phyloP scores from a whole-genome alignment of 805 yeast genomes.

The Kodamaea neixiangensis region DNA sequence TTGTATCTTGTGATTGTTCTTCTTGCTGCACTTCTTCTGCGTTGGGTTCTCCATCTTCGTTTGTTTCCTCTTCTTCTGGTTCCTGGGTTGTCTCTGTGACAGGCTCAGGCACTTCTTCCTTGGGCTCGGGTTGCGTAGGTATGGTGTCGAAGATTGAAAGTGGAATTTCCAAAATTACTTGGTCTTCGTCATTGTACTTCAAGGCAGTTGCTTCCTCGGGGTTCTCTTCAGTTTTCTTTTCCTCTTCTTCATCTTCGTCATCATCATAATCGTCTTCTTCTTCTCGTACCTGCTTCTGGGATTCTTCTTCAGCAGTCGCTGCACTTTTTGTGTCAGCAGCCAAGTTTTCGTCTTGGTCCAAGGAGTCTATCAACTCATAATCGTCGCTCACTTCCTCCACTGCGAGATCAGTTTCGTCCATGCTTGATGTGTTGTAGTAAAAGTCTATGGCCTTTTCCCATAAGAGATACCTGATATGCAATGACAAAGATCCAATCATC shows the following conservation, averaged over 20 bases:
- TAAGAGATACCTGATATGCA: slow-evolving; percentile 64
- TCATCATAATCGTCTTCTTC: slow-evolving; percentile 38
- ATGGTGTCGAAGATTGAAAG: slow-evolving; percentile 22
- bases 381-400: slow-evolving; percentile 38
- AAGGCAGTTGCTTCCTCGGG: slow-evolving; percentile 10
- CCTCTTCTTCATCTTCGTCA: slow-evolving; percentile 26
- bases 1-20: not conserved
- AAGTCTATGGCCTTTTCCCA: slow-evolving; percentile 71
- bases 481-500: slow-evolving; percentile 45
- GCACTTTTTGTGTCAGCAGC: slow-evolving; percentile 16
- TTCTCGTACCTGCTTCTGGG: slow-evolving; percentile 25
- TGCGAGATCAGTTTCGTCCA: slow-evolving; percentile 15
- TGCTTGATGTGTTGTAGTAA: slow-evolving; percentile 28
- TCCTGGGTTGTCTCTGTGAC: not conserved
- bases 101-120: not conserved
- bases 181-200: slow-evolving; percentile 29
- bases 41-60: slow-evolving; percentile 2
- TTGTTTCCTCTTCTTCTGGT: slow-evolving; percentile 5
- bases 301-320: not conserved
- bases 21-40: not conserved
- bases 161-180: slow-evolving; percentile 37
- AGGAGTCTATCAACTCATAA: slow-evolving; percentile 34
- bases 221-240: slow-evolving; percentile 20
- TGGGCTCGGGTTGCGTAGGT: not conserved
- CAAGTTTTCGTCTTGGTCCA: slow-evolving; percentile 27